Conservation (phyloP, 1,139 yeast species). For the Wickerhamomyces sp. region DNA sequence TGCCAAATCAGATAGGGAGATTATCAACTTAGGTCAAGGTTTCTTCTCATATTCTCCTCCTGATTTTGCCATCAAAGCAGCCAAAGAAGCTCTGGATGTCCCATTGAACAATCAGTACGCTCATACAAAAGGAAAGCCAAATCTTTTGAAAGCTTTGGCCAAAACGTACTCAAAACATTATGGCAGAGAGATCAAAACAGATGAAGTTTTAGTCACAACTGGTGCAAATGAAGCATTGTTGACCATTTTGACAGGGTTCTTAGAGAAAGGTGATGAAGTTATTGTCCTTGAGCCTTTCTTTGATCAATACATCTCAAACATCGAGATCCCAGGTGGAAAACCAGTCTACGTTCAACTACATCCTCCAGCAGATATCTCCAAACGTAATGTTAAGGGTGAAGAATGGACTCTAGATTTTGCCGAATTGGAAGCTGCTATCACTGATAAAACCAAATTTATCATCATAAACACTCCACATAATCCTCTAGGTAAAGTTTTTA, state of each 20-base stretch:
- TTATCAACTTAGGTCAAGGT: conserved; percentile 92
- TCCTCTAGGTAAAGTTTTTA: conserved; percentile 89
- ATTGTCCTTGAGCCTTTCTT: conserved; percentile 97
- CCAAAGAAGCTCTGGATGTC: conserved; percentile 63
- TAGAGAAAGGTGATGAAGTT: conserved; percentile 88
- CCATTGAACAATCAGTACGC: conserved; percentile 88
- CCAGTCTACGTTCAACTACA: conserved; percentile 80
- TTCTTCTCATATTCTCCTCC: conserved; percentile 96
- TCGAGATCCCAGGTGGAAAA: conserved; percentile 89
- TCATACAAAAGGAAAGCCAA: conserved; percentile 83
- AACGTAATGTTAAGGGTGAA: conserved; percentile 64
- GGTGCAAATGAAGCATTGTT: conserved; percentile 97
- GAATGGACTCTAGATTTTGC: conserved; percentile 88
- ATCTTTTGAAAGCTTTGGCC: conserved; percentile 63
- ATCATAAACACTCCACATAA: conserved; percentile 93
- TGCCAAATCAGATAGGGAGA: conserved; percentile 53
- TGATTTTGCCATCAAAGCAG: conserved; percentile 78
- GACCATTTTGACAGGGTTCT: conserved; percentile 76
- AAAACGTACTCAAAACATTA: conserved; percentile 65
- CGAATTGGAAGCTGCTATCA: conserved; percentile 64
- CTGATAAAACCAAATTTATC: conserved; percentile 73
- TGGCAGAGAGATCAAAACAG: conserved; percentile 52
- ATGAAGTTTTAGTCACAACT: conserved; percentile 77
- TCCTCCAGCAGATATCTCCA: conserved; percentile 71
- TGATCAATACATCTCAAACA: conserved; percentile 92